These are phyloP conservation scores for Kuraishia capsulata DNA, from an alignment of 805 yeast species.

Conservation along the genomic window DNA sequence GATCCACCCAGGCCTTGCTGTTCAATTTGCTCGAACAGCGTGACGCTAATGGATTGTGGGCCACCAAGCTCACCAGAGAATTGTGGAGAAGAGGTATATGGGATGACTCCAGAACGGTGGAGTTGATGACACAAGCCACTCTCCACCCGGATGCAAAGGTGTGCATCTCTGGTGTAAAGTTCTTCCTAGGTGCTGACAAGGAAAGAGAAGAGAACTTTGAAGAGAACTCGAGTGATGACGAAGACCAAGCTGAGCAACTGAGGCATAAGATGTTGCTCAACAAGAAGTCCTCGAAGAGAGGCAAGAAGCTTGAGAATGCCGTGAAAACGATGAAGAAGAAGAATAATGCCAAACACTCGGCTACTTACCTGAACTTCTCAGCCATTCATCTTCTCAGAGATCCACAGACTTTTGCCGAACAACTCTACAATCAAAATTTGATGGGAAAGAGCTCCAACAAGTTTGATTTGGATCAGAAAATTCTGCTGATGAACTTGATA, in stretches of 20 bases:
- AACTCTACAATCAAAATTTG: slow-evolving; percentile 62
- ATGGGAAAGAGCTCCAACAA: slow-evolving; percentile 60
- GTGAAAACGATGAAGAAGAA: slow-evolving; percentile 61
- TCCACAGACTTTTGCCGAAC: slow-evolving; percentile 97
- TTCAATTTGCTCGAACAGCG: slow-evolving; percentile 80
- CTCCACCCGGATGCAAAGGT: slow-evolving; percentile 82
- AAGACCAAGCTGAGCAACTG: slow-evolving; percentile 60
- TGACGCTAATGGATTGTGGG: slow-evolving; percentile 82
- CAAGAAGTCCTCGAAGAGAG: slow-evolving; percentile 73
- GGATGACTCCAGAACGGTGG: slow-evolving; percentile 97
- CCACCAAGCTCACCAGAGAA: slow-evolving; percentile 89
- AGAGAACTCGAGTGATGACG: slow-evolving; percentile 65
- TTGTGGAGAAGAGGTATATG: slow-evolving; percentile 97
- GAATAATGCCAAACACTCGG: slow-evolving; percentile 42
- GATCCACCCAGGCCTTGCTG: slow-evolving; percentile 84
- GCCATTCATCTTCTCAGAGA: slow-evolving; percentile 92
- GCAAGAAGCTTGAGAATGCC: slow-evolving; percentile 72
- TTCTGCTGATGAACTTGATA: slow-evolving; percentile 76
- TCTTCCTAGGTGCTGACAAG: slow-evolving; percentile 91
- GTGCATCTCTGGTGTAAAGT: slow-evolving; percentile 80
- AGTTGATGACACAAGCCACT: slow-evolving; percentile 94
- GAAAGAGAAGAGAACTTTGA: slow-evolving; percentile 82
- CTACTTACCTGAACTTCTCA: slow-evolving; percentile 78
- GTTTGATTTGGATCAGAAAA: slow-evolving; percentile 81
- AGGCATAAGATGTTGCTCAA: slow-evolving; percentile 78